phyloP scores from a whole-genome alignment of 306 rosid genomes.

The Macrotyloma uniflorum region DNA sequence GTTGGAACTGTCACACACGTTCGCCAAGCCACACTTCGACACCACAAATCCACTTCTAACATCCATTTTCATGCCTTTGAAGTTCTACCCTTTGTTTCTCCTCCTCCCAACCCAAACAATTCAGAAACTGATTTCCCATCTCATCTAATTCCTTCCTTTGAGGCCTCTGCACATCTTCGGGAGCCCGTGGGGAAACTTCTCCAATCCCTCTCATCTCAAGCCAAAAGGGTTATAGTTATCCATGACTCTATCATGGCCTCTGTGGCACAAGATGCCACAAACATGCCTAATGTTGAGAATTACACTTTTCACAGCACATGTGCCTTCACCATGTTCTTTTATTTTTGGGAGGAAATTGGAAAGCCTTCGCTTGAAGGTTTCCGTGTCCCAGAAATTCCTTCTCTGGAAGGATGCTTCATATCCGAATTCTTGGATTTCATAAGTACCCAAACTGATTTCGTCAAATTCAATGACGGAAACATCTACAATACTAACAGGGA shows the following conservation, averaged over 20 bases:
- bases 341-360: constrained; percentile 27
- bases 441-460: background rate
- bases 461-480: constrained; percentile 31
- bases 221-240: constrained; percentile 52
- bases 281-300: constrained; percentile 49
- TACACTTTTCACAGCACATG: constrained; percentile 54
- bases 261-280: constrained; percentile 49
- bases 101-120: constrained; percentile 54
- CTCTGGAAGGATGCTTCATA: constrained; percentile 50
- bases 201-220: constrained; percentile 40
- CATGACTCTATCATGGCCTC: constrained; percentile 64
- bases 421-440: constrained; percentile 34
- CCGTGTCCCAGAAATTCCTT: constrained; percentile 39
- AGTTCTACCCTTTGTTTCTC: constrained; percentile 49
- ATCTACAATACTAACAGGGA: constrained; percentile 50
- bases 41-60: constrained; percentile 39
- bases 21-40: constrained; percentile 57
- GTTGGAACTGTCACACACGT: constrained; percentile 54
- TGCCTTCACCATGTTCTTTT: constrained; percentile 41
- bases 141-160: constrained; percentile 59
- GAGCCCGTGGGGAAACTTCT: constrained; percentile 42
- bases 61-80: constrained; percentile 58
- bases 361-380: background rate
- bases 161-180: constrained; percentile 52
- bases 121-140: constrained; percentile 54